Evolutionary conservation across 495 filamentous ascomycete species (phyloP), one percentile per base, ranked within the genome.

Genomic region (Podospora bellae-mahoneyi): DNA sequence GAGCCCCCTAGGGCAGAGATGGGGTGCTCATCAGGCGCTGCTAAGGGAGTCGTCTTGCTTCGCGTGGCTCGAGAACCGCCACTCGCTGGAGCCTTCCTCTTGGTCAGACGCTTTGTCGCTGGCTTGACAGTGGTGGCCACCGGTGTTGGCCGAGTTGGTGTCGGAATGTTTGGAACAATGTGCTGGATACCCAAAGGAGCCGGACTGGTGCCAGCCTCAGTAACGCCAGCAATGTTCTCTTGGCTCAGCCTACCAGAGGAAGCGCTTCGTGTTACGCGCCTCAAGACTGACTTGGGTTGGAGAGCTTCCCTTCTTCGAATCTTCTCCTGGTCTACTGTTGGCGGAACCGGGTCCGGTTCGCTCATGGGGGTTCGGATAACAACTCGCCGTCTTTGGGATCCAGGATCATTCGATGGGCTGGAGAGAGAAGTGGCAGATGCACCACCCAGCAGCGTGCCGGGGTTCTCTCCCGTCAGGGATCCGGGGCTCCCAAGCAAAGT

Each of bases 301-400:
- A 32, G 5, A 18, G 64, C 64, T 10, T 71, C 71, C 56, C 80
- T 75, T 60, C 81, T 78, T 6, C 71, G 67, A 16, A 60, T 44
- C 64, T 79, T 79, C 72, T 82, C 81, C 53, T 83, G 74, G 56
- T 76, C 72, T 34, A 82, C 61, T 3, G 80, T 79, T 58, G 75
- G 67, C 0, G 78, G 74, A 13, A 44, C 69, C n/a, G 71, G 70
- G 10, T 39, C 58, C 20, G 77, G 73, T 1, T 72, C 66, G n/a
- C 67, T 69, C 54, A 63, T 71, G 3, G 81, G 81, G 26, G 77
- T 80, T 67, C 74, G 73, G 16, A 83, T 77, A 7, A 75, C 64
- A 2, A 81, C 80, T 54, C 79, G 79, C 55, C 80, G 39, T 3
- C 39, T 48, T 48, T 48, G 39, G 39, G 39, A 48, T 48, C 39